Conservation (phyloP, 2,329 filamentous ascomycete genomes). For the Aspergillus sp. region DNA sequence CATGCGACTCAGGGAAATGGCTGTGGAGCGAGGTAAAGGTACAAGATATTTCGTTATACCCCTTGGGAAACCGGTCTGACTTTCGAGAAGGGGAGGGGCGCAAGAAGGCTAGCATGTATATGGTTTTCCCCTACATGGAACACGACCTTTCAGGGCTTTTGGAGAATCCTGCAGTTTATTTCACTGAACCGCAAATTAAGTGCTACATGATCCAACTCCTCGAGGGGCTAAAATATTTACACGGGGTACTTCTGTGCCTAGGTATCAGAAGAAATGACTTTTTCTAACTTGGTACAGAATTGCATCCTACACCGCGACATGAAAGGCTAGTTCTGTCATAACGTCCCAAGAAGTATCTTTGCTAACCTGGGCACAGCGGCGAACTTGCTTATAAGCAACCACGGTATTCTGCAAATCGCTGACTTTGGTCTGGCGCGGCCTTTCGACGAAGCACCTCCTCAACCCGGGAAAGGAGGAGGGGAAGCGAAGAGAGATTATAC, state of each 20-base stretch:
- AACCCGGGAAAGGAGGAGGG: constrained; percentile 74
- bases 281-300: constrained; percentile 43
- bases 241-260: constrained; percentile 56
- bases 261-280: neutral
- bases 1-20: constrained; percentile 89
- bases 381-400: constrained; percentile 94
- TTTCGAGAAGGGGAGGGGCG: constrained; percentile 64
- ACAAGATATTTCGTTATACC: constrained; percentile 24
- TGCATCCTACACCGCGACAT: constrained; percentile 94
- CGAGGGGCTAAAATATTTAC: constrained; percentile 84
- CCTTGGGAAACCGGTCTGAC: constrained; percentile 18
- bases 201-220: constrained; percentile 95
- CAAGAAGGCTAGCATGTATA: constrained; percentile 83
- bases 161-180: constrained; percentile 86
- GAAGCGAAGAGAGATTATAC: constrained; percentile 90
- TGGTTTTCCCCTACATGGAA: constrained; percentile 99
- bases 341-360: neutral
- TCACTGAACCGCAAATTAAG: constrained; percentile 90
- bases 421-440: constrained; percentile 94
- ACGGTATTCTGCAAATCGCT: constrained; percentile 89
- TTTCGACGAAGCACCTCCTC: constrained; percentile 81
- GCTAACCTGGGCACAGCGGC: constrained; percentile 57
- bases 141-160: constrained; percentile 96
- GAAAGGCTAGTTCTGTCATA: constrained; percentile 58
- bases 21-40: constrained; percentile 74